Base-by-base conservation (phyloP, 164 flowering plant genomes). In the Cinnamomum chago region DNA sequence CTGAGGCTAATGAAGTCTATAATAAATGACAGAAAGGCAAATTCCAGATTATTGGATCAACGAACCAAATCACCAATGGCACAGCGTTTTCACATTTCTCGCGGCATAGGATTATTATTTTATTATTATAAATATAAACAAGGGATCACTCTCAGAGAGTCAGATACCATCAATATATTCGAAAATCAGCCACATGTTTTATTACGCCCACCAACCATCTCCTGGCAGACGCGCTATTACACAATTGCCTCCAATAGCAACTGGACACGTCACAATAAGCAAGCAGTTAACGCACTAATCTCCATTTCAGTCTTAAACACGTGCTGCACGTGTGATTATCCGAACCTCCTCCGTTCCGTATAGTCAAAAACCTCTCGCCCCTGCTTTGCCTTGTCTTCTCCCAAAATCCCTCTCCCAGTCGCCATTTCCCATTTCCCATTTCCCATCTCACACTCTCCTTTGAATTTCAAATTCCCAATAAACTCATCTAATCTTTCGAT, bases 251-350 rank as follows among this genome's bases (percentile, higher is more conserved):
- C 60, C n/a, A 55, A 55, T 55, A 55, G 60, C 5, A 20, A 14
- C n/a, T 2, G 17, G 60, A 14, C 60, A 55, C 60, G 60, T 55
- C 60, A 55, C 1, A 55, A 15, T 15, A 14, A 20, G 12, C n/a
- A 55, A 52, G 2, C 5, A 52, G 17, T 52, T 52, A 52, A 52
- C 5, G 58, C 5, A 0, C 5, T 52, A 55, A 55, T 55, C 60
- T 55, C 60, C n/a, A 15, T 4, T 30, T 30, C 5, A 30, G 35
- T 5, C 60, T 17, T 20, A 55, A 64, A 28, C 69, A 28, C 69
- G 47, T 67, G 69, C 47, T 67, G 35, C 69, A 67, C 69, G 69
- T 67, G 69, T 20, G 50, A 30, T 30, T 25, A 28, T 28, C 47
- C 20, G 5, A 67, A 28, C 60, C n/a, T 2, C 60, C 60, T 5